Percentiles rank a stretch among this genome's conserved stretches.
Evolutionary conservation across 2,329 filamentous ascomycete species (phyloP).

Genomic region (Exophiala phaeomuriformis): DNA sequence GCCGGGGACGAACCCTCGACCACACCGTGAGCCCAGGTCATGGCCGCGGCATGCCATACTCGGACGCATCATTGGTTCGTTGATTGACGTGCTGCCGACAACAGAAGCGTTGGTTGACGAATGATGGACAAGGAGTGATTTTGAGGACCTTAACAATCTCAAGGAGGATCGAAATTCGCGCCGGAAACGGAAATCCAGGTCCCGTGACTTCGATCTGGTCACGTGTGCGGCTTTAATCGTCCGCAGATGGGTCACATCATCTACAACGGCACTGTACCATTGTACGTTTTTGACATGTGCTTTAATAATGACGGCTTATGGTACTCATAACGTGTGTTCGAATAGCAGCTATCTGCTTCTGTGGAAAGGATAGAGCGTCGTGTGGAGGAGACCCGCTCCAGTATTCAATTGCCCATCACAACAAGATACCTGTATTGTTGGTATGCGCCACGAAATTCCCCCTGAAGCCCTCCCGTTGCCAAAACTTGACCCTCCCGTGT

Average conservation of each 20-base stretch:
- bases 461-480: neutral
- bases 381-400: no score
- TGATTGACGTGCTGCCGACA: neutral
- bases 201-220: neutral
- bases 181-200: neutral
- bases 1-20: neutral
- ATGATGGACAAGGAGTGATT: neutral
- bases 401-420: no score
- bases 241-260: neutral
- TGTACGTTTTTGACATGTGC: neutral
- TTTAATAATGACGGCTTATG: no score
- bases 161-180: neutral
- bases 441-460: neutral
- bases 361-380: no score
- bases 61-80: conserved; percentile 1
- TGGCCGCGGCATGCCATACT: neutral
- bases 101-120: conserved; percentile 1
- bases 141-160: conserved; percentile 15
- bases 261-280: neutral
- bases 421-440: no score
- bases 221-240: neutral
- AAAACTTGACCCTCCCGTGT: neutral
- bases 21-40: neutral
- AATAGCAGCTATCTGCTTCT: no score
- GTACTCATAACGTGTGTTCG: no score